Conservation (phyloP, 441 rosid species). For the Omphalea diandra region DNA sequence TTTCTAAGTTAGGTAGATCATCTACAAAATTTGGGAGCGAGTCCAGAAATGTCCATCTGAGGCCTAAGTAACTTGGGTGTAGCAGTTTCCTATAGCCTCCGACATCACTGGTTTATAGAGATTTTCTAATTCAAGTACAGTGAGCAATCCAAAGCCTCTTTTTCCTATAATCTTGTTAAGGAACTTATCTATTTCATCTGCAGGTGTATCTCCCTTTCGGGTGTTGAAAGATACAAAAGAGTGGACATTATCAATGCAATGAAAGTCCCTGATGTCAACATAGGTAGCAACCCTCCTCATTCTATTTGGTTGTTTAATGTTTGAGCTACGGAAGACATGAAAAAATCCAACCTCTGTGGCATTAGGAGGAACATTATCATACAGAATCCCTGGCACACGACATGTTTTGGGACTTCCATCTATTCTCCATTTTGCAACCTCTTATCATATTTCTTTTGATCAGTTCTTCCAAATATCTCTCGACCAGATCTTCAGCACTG, state of each 20-base stretch:
- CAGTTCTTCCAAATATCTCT: conserved; percentile 16
- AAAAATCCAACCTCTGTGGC: conserved; percentile 17
- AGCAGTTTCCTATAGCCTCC: conserved; percentile 22
- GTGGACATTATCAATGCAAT: not conserved
- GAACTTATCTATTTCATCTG: conserved; percentile 15
- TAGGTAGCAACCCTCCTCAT: conserved; percentile 11
- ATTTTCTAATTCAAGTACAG: conserved; percentile 37
- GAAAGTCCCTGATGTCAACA: not conserved
- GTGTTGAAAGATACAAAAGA: conserved; percentile 20
- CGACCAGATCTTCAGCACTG: conserved; percentile 20
- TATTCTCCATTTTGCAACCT: conserved; percentile 8
- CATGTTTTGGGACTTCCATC: conserved; percentile 32
- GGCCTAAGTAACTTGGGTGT: conserved; percentile 30
- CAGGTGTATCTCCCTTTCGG: conserved; percentile 21
- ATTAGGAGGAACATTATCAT: conserved; percentile 19
- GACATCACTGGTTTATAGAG: conserved; percentile 38
- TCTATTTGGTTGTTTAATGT: not conserved
- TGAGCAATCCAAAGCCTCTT: conserved; percentile 21
- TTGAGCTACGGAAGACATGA: not conserved
- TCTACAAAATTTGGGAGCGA: conserved; percentile 33
- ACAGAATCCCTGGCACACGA: conserved; percentile 10
- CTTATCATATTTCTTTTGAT: conserved; percentile 29
- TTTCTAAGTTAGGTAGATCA: conserved; percentile 30
- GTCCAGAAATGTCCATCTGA: conserved; percentile 39
- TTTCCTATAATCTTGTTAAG: not conserved